phyloP scores from a whole-genome alignment of 2,329 filamentous ascomycete genomes.

The Alternaria rosae region DNA sequence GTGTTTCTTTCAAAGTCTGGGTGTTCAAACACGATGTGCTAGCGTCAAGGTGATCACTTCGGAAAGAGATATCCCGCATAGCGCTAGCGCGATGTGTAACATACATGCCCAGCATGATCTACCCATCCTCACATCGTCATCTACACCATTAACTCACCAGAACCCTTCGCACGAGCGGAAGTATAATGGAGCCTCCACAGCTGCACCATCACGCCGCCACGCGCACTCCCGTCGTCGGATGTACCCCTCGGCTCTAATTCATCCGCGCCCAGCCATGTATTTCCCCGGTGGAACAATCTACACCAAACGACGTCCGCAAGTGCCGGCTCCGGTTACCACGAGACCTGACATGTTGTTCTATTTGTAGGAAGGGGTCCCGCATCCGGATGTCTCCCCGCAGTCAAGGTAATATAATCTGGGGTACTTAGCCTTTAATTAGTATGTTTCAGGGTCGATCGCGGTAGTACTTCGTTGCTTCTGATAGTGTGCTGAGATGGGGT shows the following conservation, averaged over 20 bases:
- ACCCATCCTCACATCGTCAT: background rate
- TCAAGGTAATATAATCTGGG: background rate
- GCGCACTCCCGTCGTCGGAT: background rate
- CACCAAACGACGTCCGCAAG: background rate
- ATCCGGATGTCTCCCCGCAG: background rate
- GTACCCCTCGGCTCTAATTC: background rate
- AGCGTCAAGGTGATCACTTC: background rate
- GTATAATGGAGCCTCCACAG: background rate
- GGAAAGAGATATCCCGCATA: background rate
- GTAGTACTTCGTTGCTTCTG: background rate
- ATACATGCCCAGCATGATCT: conserved; percentile 1
- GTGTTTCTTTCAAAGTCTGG: background rate
- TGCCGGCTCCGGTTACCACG: conserved; percentile 1
- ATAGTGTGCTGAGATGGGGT: background rate
- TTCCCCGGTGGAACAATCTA: conserved; percentile 2
- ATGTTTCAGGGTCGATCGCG: conserved; percentile 3
- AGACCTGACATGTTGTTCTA: background rate
- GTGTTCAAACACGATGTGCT: background rate
- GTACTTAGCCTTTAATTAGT: conserved; percentile 5
- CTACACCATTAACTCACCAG: background rate
- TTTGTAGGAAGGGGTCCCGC: background rate
- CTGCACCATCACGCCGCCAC: background rate
- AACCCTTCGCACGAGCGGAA: background rate
- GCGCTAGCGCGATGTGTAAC: background rate
- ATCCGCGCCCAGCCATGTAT: background rate